Evolutionary conservation across 1,284 basidiomycete genomes (phyloP), one percentile per base, ranked within the genome.

Genomic region (Xerocomus cyaneibrunnescens): DNA sequence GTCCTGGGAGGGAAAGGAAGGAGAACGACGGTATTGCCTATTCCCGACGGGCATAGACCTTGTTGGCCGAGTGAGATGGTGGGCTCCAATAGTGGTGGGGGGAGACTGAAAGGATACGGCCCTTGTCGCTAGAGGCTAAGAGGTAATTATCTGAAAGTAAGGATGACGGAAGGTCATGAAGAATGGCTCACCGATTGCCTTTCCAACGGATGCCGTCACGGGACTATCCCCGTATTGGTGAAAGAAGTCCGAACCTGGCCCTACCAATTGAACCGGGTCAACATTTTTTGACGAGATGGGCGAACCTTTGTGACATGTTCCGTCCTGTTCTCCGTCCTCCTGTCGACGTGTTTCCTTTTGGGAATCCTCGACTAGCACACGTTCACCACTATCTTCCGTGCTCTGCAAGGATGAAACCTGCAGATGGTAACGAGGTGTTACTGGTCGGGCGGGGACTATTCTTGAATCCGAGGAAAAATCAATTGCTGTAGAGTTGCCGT

Each of bases 371-470:
- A 60, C 63, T 32, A 65, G 58, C 13, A 45, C 48, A 3, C 37
- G 16, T 44, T 49, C 53, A n/a, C 35, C 28, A 25, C 38, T 42
- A 14, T 32, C 42, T 34, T 51, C 43, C 7, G 52, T 44, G 31
- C 65, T 59, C 52, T 84, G 77, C 2, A 78, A 56, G 51, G 77
- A 77, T 0, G 76, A 78, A 9, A 78, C 81, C 52, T 80, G 75
- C 50, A 81, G 74, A 58, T 80, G 76, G 65, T 85, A 84, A 47
- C 72, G 72, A 31, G 77, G 71, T 19, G 67, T 58, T 34, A 40
- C 57, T 25, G 53, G 51, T 52, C 48, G 57, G 17, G 30, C 52
- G 48, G 58, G 72, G 50, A 57, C 58, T 52, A 59, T 55, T 34
- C 48, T 62, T 13, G 62, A 68, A 57, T 66, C 58, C 42, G 55